Percentiles rank a stretch among this genome's conserved stretches.
phyloP scores from a whole-genome alignment of 768 basidiomycete species.

The Psilocybe cubensis region DNA sequence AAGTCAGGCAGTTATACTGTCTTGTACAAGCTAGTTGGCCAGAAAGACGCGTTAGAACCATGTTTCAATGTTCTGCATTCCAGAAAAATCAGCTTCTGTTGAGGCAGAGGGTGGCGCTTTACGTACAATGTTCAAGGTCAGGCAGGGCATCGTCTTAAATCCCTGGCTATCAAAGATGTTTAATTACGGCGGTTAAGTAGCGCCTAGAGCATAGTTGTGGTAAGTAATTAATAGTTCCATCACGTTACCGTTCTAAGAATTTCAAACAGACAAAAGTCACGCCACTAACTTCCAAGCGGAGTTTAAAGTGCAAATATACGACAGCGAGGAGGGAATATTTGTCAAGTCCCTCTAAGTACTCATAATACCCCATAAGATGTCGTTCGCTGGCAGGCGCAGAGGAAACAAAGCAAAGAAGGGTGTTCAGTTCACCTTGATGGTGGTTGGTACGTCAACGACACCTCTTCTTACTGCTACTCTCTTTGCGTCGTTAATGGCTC shows the following conservation, averaged over 20 bases:
- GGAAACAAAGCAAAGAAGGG: slow-evolving; percentile 99
- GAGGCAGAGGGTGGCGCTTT: no score
- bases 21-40: background rate
- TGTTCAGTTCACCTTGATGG: slow-evolving; percentile 97
- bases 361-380: slow-evolving; percentile 55
- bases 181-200: no score
- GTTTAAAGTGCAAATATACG: slow-evolving; percentile 38
- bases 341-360: slow-evolving; percentile 19
- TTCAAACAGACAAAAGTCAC: slow-evolving; percentile 26
- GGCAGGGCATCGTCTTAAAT: background rate
- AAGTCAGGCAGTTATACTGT: slow-evolving; percentile 32
- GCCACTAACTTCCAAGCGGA: slow-evolving; percentile 43
- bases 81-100: background rate
- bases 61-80: slow-evolving; percentile 1
- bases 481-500: slow-evolving; percentile 21
- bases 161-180: no score
- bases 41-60: slow-evolving; percentile 23
- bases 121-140: background rate
- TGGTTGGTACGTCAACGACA: slow-evolving; percentile 77
- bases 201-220: background rate
- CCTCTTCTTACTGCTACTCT: slow-evolving; percentile 10
- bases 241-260: slow-evolving; percentile 12
- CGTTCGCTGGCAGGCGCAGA: slow-evolving; percentile 84
- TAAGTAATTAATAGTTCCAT: background rate
- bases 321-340: slow-evolving; percentile 35